Percentiles rank a stretch among this genome's conserved stretches.
These are phyloP conservation scores for Phoenix dactylifera DNA, from an alignment of 176 grass and related monocot genomes.

Conservation along the genomic window DNA sequence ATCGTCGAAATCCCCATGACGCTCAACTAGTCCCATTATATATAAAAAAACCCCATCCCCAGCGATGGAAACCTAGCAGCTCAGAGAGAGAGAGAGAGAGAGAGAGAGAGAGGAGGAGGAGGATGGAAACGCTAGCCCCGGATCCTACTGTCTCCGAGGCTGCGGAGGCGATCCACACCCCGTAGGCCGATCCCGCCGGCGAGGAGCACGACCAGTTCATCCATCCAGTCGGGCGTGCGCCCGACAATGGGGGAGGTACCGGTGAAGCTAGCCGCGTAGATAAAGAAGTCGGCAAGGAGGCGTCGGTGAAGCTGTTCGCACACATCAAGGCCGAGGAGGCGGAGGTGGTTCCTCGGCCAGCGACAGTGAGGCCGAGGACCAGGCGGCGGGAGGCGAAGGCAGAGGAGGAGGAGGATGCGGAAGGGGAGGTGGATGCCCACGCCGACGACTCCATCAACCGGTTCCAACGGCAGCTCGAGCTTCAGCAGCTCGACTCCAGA, in stretches of 20 bases:
- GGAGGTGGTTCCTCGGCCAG: background rate
- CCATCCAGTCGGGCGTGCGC: constrained; percentile 41
- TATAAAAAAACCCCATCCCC: too few species aligned
- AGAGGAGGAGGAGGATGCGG: constrained; percentile 29
- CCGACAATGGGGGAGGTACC: constrained; percentile 14
- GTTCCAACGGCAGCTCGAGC: constrained; percentile 52
- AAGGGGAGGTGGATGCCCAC: background rate
- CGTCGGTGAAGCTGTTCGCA: constrained; percentile 37
- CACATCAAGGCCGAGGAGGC: constrained; percentile 46
- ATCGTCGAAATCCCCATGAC: too few species aligned
- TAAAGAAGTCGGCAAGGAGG: constrained; percentile 84
- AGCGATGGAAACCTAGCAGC: too few species aligned
- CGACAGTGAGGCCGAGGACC: background rate
- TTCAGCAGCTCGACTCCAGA: constrained; percentile 78
- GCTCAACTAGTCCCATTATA: too few species aligned
- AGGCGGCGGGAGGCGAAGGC: background rate
- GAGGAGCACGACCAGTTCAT: constrained; percentile 22
- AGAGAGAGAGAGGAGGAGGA: too few species aligned
- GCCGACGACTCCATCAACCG: constrained; percentile 26
- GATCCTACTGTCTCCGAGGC: too few species aligned
- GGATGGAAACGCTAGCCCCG: too few species aligned
- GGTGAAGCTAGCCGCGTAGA: constrained; percentile 27
- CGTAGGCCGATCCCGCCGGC: too few species aligned
- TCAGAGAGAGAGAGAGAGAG: too few species aligned
- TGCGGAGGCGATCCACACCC: too few species aligned